phyloP scores from a whole-genome alignment of 228 moss, liverwort and hornwort species.

The Sphagnum fallax region DNA sequence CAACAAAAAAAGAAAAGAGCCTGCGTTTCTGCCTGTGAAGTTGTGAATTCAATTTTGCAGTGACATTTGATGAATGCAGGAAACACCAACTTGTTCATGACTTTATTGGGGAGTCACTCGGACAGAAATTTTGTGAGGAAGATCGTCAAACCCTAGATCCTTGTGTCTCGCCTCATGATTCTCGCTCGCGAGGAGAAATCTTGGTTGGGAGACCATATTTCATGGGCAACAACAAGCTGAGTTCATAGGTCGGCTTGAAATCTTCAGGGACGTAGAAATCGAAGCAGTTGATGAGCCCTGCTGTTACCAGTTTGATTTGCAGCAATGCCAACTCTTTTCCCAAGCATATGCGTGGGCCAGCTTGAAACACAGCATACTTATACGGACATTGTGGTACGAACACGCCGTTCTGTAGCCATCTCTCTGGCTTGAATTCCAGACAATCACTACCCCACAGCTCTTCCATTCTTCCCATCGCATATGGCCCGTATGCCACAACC shows the following conservation, averaged over 20 bases:
- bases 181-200: no score
- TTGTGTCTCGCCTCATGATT: no score
- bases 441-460: constrained; percentile 52
- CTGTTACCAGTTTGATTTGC: constrained; percentile 50
- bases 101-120: no score
- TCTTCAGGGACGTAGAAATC: constrained; percentile 36
- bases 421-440: constrained; percentile 36
- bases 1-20: no score
- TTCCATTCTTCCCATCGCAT: constrained; percentile 57
- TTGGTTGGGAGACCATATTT: constrained; percentile 29
- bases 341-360: constrained; percentile 43
- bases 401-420: constrained; percentile 37
- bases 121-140: no score
- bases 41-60: no score
- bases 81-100: no score
- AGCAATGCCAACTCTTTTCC: constrained; percentile 57
- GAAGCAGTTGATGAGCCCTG: constrained; percentile 31
- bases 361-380: constrained; percentile 50
- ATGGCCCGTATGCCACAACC: constrained; percentile 43
- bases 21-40: no score
- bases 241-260: constrained; percentile 32
- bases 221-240: constrained; percentile 37
- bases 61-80: no score
- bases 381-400: constrained; percentile 44
- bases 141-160: no score